These are phyloP conservation scores for Ceratocystis smalleyi DNA, from an alignment of 2,329 filamentous ascomycete genomes.

Conservation along the genomic window DNA sequence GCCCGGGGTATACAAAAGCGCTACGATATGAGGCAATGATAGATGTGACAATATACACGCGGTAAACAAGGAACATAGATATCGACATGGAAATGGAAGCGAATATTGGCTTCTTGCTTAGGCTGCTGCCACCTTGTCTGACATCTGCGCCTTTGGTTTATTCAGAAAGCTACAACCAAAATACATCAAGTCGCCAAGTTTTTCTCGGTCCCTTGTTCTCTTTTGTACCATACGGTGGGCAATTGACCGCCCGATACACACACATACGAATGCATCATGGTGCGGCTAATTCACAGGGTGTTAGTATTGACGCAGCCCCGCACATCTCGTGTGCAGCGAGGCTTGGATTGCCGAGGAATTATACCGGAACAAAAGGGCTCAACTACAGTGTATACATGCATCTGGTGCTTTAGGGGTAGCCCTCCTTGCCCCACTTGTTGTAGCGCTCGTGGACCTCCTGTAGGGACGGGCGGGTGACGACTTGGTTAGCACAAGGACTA, in stretches of 20 bases:
- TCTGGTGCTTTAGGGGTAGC: slow-evolving; percentile 42
- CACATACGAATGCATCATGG: too few relatives aligned
- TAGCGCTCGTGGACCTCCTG: slow-evolving; percentile 87
- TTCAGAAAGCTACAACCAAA: background rate
- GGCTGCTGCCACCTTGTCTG: too few relatives aligned
- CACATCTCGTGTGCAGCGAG: background rate
- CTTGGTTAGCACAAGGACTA: background rate
- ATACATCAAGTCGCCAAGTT: too few relatives aligned
- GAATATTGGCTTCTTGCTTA: too few relatives aligned
- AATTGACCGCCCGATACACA: too few relatives aligned
- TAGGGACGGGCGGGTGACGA: background rate
- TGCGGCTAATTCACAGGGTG: background rate
- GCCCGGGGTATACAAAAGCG: background rate
- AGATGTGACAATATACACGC: background rate
- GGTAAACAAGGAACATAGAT: background rate
- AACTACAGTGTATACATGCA: background rate
- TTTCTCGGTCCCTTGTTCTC: too few relatives aligned
- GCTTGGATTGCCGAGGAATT: background rate
- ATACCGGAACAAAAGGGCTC: background rate
- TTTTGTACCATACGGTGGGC: too few relatives aligned
- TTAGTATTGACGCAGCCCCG: slow-evolving; percentile 2
- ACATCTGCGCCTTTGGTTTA: too few relatives aligned
- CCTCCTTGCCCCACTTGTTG: slow-evolving; percentile 99
- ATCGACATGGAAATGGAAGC: background rate
- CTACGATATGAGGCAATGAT: background rate